Evolutionary conservation across 2,329 filamentous ascomycete species (phyloP), one percentile per base, ranked within the genome.

Genomic region (Botrytis squamosa): DNA sequence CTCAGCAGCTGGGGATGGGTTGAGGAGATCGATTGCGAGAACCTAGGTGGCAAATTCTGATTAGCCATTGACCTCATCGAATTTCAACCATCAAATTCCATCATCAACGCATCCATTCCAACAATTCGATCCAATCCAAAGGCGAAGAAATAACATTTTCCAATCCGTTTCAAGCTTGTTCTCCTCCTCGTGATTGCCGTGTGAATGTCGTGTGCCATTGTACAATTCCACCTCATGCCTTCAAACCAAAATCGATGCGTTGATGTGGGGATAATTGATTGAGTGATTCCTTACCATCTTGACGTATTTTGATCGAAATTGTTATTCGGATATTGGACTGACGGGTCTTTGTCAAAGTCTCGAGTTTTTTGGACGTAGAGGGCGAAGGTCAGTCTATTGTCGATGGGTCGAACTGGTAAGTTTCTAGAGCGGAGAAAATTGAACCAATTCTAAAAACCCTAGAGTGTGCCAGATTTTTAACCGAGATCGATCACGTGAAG

Each of bases 1-100:
- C 93, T 99, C 96, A 86, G 95, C 91, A 87, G 94, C 93, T 87
- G 95, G 93, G 85, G 93, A 93, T 85, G 96, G 96, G 94, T 99
- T 98, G 88, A 99, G 92, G 84, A 99, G 95, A 91, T 99, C 96
- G 90, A 98, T 93, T 87, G 96, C 96, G 92, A 99, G 94, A 97
- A 98, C 95, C 96, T 98, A 84, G 73, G 79, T 80, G 78, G 76
- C 80, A 80, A 78, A 75, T 77, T 77, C 77, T 77, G 77, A 84
- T 90, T 84, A 90, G 88, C 85, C 84, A 82, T 76, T 77, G 74
- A 72, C 74, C 73, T 76, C 36, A 57, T 57, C 77, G 72, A 75
- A 75, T 72, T n/a, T 63, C 29, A 16, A 62, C 14, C 59, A n/a
- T 62, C 60, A 18, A 63, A 42, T 40, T 40, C 8, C 40, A 77